These are phyloP conservation scores for Lentinula lateritia DNA, from an alignment of 768 basidiomycete species.

Conservation along the genomic window DNA sequence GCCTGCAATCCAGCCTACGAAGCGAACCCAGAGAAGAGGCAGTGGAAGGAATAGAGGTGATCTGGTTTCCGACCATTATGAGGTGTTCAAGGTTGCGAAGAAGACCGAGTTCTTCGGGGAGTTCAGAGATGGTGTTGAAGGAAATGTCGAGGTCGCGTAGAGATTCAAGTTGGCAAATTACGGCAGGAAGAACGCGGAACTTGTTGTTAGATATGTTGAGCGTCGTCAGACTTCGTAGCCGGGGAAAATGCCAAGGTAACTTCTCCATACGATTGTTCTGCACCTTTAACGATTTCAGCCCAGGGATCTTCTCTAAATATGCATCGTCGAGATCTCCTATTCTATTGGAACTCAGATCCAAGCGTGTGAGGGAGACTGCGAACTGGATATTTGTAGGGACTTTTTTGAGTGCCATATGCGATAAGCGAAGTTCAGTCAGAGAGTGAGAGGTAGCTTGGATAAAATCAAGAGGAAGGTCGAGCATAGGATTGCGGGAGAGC, in stretches of 20 bases:
- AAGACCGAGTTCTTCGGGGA: conserved; percentile 76
- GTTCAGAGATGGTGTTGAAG: conserved; percentile 81
- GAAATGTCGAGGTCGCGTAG: conserved; percentile 89
- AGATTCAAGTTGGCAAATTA: conserved; percentile 66
- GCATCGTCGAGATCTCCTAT: conserved; percentile 87
- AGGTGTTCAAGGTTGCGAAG: conserved; percentile 66
- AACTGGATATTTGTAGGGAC: conserved; percentile 82
- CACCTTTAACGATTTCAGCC: conserved; percentile 61
- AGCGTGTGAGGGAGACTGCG: conserved; percentile 63
- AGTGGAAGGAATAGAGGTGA: conserved; percentile 64
- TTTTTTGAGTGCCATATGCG: conserved; percentile 91
- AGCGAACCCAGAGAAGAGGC: conserved; percentile 54
- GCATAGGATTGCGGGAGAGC: conserved; percentile 90
- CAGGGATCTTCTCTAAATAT: conserved; percentile 68
- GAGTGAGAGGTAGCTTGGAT: conserved; percentile 74
- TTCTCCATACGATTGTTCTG: conserved; percentile 91
- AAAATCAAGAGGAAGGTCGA: conserved; percentile 95
- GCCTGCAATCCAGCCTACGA: conserved; percentile 71
- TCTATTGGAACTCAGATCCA: conserved; percentile 90
- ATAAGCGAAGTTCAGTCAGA: conserved; percentile 80
- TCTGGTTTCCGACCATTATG: conserved; percentile 80
- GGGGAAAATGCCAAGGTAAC: conserved; percentile 81
- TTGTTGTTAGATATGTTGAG: conserved; percentile 97
- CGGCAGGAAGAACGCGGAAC: conserved; percentile 68
- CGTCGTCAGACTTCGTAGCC: conserved; percentile 61